Conservation (phyloP, 176 grass and related monocot genomes). For the Phoenix roebelenii region DNA sequence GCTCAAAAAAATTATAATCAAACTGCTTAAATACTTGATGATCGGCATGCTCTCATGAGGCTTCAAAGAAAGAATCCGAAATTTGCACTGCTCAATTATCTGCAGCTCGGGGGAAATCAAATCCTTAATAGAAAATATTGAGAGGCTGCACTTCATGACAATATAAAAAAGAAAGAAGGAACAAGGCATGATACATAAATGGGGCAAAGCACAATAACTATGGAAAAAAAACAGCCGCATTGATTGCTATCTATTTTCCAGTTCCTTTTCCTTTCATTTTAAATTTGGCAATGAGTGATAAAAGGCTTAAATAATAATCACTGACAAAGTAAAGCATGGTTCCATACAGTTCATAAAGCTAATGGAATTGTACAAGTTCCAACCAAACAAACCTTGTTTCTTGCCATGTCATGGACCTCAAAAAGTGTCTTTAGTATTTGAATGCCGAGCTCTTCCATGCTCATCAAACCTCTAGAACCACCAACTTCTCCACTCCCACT, state of each 20-base stretch:
- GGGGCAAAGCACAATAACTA: too few species aligned
- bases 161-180: too few species aligned
- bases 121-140: too few species aligned
- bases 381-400: slow-evolving; percentile 40
- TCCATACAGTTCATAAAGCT: too few species aligned
- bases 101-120: neutral
- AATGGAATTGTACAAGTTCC: slow-evolving; percentile 2
- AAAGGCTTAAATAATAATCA: too few species aligned
- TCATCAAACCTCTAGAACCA: slow-evolving; percentile 24
- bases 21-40: slow-evolving; percentile 35
- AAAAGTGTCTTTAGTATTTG: slow-evolving; percentile 68
- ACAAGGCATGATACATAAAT: too few species aligned
- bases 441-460: slow-evolving; percentile 48
- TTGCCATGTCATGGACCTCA: slow-evolving; percentile 65
- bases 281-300: too few species aligned
- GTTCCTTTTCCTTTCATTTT: too few species aligned
- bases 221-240: too few species aligned
- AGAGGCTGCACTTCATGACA: too few species aligned
- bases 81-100: slow-evolving; percentile 77
- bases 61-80: slow-evolving; percentile 67
- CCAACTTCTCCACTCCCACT: slow-evolving; percentile 24
- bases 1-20: neutral
- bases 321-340: too few species aligned
- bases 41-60: slow-evolving; percentile 48
- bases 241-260: too few species aligned